These are phyloP conservation scores for Pichia gijzeniarum DNA, from an alignment of 805 yeast species.

Conservation along the genomic window DNA sequence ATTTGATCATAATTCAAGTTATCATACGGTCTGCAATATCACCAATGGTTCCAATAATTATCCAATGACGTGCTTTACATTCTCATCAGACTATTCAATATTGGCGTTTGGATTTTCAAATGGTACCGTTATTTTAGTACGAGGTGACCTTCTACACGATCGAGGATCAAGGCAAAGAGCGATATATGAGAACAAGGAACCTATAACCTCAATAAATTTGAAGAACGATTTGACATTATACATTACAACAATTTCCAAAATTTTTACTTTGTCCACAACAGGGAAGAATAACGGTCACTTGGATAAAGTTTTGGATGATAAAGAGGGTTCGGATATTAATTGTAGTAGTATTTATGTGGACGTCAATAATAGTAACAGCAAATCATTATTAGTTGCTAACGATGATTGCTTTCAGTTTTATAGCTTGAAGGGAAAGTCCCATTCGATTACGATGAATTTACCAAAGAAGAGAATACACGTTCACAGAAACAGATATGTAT, in stretches of 20 bases:
- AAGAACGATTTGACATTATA: conserved; percentile 50
- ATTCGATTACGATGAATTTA: conserved; percentile 49
- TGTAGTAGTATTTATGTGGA: conserved; percentile 36
- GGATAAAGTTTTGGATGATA: conserved; percentile 37
- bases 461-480: conserved; percentile 48
- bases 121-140: conserved; percentile 71
- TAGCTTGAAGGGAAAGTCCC: conserved; percentile 46
- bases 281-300: conserved; percentile 74
- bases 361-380: conserved; percentile 8
- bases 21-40: conserved; percentile 56
- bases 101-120: conserved; percentile 76
- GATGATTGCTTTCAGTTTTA: conserved; percentile 60
- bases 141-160: conserved; percentile 87
- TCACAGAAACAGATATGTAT: conserved; percentile 41
- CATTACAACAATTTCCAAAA: conserved; percentile 67
- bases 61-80: conserved; percentile 65
- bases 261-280: conserved; percentile 65
- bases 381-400: conserved; percentile 53
- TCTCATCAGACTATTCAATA: conserved; percentile 50
- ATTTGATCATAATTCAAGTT: conserved; percentile 33
- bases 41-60: conserved; percentile 69
- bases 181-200: conserved; percentile 67
- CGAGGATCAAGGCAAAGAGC: conserved; percentile 84
- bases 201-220: conserved; percentile 72
- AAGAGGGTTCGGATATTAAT: conserved; percentile 43